Base-by-base conservation (phyloP, 257 asterid genomes). In the Primulina tabacum region DNA sequence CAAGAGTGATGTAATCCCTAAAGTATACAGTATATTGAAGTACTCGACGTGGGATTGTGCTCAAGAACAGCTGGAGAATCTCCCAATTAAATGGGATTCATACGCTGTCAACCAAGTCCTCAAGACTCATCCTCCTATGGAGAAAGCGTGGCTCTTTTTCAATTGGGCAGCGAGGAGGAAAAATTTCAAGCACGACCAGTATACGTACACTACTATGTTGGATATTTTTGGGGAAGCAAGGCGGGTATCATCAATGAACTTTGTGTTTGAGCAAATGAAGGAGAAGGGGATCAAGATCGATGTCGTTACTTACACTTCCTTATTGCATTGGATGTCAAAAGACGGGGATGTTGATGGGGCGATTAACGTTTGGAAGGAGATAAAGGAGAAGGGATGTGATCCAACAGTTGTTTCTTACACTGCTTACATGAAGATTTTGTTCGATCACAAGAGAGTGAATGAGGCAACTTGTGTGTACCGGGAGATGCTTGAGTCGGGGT, bases 221-320 rank as follows among this genome's bases (percentile, higher is more conserved):
- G 97, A 93, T 78, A 93, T 93, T 26, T 90, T 93, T 61, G 99
- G 99, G 68, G 99, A 93, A 79, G 96, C 97, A 6, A 57, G 83
- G 80, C 80, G 97, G 75, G 83, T 90, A 50, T 72, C 88, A 2
- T 90, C 96, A 4, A 93, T 93, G 99, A 86, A 80, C 78, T 79
- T 69, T 73, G 81, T 93, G 18, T 89, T 86, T 65, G 73, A 75
- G 64, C 91, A 77, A 77, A 93, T 93, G 99, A 88, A 89, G 57
- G 94, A 82, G 29, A 86, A 85, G 40, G 85, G 89, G 60, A 68
- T 93, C 61, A 89, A 82, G 80, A 76, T 90, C 66, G 97, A 93
- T 79, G 94, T 67, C 18, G 93, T 89, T 65, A 87, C 96, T 8
- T 90, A 86, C 79, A 90, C 99, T 53, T 84, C 96, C 6, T 69